A percentile compares a stretch with the other conserved stretches of the same genome.
Conservation (phyloP, 495 filamentous ascomycete genomes). For the Lepraria neglecta region DNA sequence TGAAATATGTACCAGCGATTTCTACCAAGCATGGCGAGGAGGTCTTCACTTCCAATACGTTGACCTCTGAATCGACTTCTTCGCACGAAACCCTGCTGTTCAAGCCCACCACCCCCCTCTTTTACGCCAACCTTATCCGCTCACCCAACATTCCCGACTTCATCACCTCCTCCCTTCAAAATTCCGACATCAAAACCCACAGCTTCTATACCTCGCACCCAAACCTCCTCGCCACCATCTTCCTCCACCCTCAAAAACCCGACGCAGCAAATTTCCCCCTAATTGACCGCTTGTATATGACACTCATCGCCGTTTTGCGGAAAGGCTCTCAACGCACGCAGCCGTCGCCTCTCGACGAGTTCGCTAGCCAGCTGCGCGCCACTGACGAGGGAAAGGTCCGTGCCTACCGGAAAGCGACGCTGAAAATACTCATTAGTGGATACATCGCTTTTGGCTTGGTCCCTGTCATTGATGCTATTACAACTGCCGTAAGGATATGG, state of each 20-base stretch:
- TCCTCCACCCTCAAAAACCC: slow-evolving; percentile 17
- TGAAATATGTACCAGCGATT: slow-evolving; percentile 48
- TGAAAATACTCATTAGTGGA: slow-evolving; percentile 28
- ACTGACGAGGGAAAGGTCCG: background rate
- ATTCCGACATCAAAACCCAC: slow-evolving; percentile 35
- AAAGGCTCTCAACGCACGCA: background rate
- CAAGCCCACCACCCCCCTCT: slow-evolving; percentile 50
- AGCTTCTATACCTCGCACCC: slow-evolving; percentile 48
- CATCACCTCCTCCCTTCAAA: slow-evolving; percentile 41
- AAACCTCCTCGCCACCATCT: slow-evolving; percentile 39
- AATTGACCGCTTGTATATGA: background rate
- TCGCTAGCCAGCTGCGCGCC: slow-evolving; percentile 9
- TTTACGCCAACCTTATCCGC: slow-evolving; percentile 53
- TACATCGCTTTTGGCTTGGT: slow-evolving; percentile 25
- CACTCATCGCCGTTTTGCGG: slow-evolving; percentile 4
- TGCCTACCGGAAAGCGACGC: slow-evolving; percentile 21
- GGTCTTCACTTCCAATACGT: slow-evolving; percentile 32
- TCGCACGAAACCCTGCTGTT: slow-evolving; percentile 38
- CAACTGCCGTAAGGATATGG: slow-evolving; percentile 15
- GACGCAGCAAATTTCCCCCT: background rate
- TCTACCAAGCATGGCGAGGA: slow-evolving; percentile 30
- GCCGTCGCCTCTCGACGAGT: slow-evolving; percentile 24
- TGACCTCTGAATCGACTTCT: slow-evolving; percentile 12
- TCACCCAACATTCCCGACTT: slow-evolving; percentile 47
- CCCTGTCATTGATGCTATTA: slow-evolving; percentile 23